Evolutionary conservation across 1,284 basidiomycete genomes (phyloP).

Genomic region (Blastosporella zonata): DNA sequence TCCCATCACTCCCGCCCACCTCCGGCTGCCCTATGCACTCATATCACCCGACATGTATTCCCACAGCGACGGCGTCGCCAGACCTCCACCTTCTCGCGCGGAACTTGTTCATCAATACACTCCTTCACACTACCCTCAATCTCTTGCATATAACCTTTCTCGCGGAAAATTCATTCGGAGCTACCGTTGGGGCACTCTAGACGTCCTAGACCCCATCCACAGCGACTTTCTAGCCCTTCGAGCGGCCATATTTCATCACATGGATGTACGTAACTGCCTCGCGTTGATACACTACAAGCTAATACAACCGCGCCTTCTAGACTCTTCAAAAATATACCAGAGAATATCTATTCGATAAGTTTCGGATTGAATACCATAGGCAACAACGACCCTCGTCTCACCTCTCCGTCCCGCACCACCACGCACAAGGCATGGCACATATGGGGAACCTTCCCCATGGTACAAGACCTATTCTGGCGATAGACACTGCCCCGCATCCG

Average conservation of each 20-base stretch:
- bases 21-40: constrained; percentile 72
- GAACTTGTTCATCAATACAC: constrained; percentile 70
- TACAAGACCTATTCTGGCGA: constrained; percentile 64
- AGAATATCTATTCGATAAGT: constrained; percentile 79
- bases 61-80: constrained; percentile 71
- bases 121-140: constrained; percentile 42
- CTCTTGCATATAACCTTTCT: constrained; percentile 43
- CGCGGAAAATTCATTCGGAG: constrained; percentile 63
- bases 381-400: constrained; percentile 46
- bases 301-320: constrained; percentile 37
- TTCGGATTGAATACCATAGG: constrained; percentile 55
- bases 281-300: constrained; percentile 22
- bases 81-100: constrained; percentile 52
- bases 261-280: constrained; percentile 56
- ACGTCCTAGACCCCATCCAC: constrained; percentile 73
- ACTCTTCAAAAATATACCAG: constrained; percentile 79
- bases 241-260: constrained; percentile 75
- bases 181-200: constrained; percentile 78
- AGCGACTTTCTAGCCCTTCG: constrained; percentile 75
- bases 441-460: constrained; percentile 45
- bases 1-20: constrained; percentile 51
- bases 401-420: constrained; percentile 40
- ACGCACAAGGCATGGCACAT: constrained; percentile 38
- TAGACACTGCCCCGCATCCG: constrained; percentile 60
- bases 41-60: constrained; percentile 79